Base-by-base conservation (phyloP, 306 rosid species). In the Fragaria iinumae region DNA sequence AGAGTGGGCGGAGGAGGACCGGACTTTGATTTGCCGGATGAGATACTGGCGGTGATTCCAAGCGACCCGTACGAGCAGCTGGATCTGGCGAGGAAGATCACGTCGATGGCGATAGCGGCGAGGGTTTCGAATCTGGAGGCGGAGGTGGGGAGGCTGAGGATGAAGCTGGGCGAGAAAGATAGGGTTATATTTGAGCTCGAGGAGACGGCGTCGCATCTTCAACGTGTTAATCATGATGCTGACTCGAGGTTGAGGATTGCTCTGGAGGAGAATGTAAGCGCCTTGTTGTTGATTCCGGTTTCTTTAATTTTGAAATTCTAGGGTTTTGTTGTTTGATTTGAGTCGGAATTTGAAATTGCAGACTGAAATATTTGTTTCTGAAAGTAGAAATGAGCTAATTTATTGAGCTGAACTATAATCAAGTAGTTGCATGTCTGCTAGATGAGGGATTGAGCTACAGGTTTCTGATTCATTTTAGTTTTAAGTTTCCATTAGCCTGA, bases 91-190 rank as follows among this genome's bases (percentile, higher is more conserved):
- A 87, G 98, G 63, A 93, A 91, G 84, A 93, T 93, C 8, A 93
- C 98, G 8, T 93, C 98, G 79, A 85, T 93, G 95, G 98, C 98
- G 47, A 89, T 93, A 32, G 98, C 98, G 16, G 88, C 98, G 5
- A 78, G 98, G 38, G 97, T 93, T 45, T 82, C 95, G 5, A 84
- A 90, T 29, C 96, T 93, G 20, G 98, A 93, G 74, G 38, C 90
- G 17, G 98, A 93, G 45, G 20, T 85, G 57, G 73, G 63, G 17
- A 88, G 80, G 69, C 88, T 93, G 83, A 90, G 83, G 82, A 88
- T 83, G 60, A 83, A 73, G 78, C 88, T 91, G 14, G 32, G 77
- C 1, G 97, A 93, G 41, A 93, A 93, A 79, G 97, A 93, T 44
- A 84, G 81, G 11, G 1, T 79, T 60, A 74, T 89, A 23, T 32